Conservation (phyloP, 306 rosid species). For the Castanopsis chinensis region DNA sequence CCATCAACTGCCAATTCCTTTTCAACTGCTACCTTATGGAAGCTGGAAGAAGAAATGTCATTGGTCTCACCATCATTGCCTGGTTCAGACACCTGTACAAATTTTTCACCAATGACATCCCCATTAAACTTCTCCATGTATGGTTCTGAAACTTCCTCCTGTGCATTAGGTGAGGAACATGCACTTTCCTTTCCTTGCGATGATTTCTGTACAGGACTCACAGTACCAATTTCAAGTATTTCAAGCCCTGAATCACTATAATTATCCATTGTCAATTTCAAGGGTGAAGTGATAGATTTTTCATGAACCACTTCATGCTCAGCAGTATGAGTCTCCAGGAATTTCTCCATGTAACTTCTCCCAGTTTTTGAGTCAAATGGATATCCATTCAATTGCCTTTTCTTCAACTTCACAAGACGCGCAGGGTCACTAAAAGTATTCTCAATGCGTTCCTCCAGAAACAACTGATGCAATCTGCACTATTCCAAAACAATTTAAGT, state of each 20-base stretch:
- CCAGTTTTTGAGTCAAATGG: slow-evolving; percentile 54
- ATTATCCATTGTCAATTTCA: slow-evolving; percentile 39
- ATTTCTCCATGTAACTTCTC: slow-evolving; percentile 80
- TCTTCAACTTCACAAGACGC: slow-evolving; percentile 73
- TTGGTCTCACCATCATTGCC: slow-evolving; percentile 33
- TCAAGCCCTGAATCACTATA: slow-evolving; percentile 53
- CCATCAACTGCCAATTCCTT: slow-evolving; percentile 39
- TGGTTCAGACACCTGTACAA: slow-evolving; percentile 42
- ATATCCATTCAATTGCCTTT: slow-evolving; percentile 62
- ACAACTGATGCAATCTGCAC: slow-evolving; percentile 81
- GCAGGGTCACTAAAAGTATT: slow-evolving; percentile 72
- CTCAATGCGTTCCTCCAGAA: slow-evolving; percentile 80
- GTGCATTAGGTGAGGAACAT: slow-evolving; percentile 49
- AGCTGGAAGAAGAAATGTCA: slow-evolving; percentile 40
- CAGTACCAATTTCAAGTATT: slow-evolving; percentile 66
- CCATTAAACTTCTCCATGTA: slow-evolving; percentile 27
- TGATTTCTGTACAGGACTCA: slow-evolving; percentile 51
- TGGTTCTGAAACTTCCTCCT: slow-evolving; percentile 38
- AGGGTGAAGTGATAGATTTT: slow-evolving; percentile 44
- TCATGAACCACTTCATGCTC: slow-evolving; percentile 57
- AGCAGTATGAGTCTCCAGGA: slow-evolving; percentile 59
- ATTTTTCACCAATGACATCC: slow-evolving; percentile 29
- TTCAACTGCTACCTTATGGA: slow-evolving; percentile 34
- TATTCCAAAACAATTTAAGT: slow-evolving; percentile 23
- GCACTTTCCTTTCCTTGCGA: slow-evolving; percentile 38